Evolutionary conservation across 768 basidiomycete species (phyloP).

Genomic region (Termitomyces sp.): DNA sequence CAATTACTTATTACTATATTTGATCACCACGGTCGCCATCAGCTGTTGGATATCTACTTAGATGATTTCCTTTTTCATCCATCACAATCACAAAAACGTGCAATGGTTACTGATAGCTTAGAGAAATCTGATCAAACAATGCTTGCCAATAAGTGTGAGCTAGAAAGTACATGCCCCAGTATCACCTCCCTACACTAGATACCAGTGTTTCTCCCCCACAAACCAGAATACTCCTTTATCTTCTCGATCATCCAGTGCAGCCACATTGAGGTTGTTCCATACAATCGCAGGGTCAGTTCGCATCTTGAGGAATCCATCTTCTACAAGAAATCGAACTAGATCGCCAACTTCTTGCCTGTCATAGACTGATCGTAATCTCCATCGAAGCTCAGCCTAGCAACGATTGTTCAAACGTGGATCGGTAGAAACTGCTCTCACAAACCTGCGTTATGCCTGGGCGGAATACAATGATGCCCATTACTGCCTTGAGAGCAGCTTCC

Average conservation of each 20-base stretch:
- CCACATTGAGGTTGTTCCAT: constrained; percentile 21
- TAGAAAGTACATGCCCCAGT: constrained; percentile 8
- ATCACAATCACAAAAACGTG: background rate
- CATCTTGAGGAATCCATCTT: constrained; percentile 47
- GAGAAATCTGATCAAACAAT: background rate
- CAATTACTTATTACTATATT: background rate
- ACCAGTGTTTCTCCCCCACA: constrained; percentile 60
- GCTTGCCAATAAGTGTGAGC: background rate
- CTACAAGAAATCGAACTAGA: constrained; percentile 48
- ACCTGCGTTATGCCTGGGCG: constrained; percentile 77
- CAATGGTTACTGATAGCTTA: background rate
- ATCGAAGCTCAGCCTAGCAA: constrained; percentile 61
- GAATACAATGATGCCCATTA: constrained; percentile 62
- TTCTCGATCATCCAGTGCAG: constrained; percentile 49
- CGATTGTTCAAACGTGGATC: constrained; percentile 4
- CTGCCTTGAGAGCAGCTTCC: constrained; percentile 69
- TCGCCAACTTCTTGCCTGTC: constrained; percentile 74
- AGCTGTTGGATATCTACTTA: background rate
- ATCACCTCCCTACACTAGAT: constrained; percentile 42
- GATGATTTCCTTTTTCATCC: background rate
- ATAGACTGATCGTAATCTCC: constrained; percentile 69
- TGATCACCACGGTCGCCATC: background rate
- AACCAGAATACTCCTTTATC: constrained; percentile 56
- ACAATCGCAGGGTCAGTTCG: constrained; percentile 23
- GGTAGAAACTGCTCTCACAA: constrained; percentile 15